Evolutionary conservation across 257 asterid species (phyloP).

Genomic region (Solanum clarkiae): DNA sequence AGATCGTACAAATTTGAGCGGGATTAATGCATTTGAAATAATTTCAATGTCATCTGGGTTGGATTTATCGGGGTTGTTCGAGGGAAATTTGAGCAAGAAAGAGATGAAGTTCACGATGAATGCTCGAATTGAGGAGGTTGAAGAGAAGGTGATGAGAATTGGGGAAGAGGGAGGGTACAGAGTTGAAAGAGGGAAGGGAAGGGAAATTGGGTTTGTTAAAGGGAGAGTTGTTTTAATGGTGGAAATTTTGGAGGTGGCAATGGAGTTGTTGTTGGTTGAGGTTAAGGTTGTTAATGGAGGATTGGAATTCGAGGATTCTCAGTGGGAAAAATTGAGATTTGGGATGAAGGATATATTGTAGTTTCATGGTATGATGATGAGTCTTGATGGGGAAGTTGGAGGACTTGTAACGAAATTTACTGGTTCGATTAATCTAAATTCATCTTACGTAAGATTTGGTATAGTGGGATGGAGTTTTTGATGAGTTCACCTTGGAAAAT

Average conservation of each 20-base stretch:
- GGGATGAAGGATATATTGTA: slow-evolving; percentile 35
- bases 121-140: slow-evolving; percentile 34
- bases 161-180: slow-evolving; percentile 46
- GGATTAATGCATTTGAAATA: slow-evolving; percentile 66
- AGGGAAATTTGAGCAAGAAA: slow-evolving; percentile 27
- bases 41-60: slow-evolving; percentile 75
- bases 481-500: neutral
- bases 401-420: neutral
- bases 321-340: slow-evolving; percentile 49
- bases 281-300: slow-evolving; percentile 43
- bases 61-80: slow-evolving; percentile 60
- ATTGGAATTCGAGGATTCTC: slow-evolving; percentile 38
- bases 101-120: slow-evolving; percentile 53
- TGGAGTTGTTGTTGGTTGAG: slow-evolving; percentile 56
- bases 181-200: slow-evolving; percentile 34
- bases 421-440: neutral
- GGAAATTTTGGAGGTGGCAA: slow-evolving; percentile 44
- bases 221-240: slow-evolving; percentile 39
- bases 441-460: neutral
- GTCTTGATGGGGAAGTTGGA: neutral
- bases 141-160: slow-evolving; percentile 36
- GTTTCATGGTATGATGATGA: neutral
- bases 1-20: slow-evolving; percentile 5
- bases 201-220: slow-evolving; percentile 42
- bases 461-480: too few species aligned